These are phyloP conservation scores for Silybum marianum DNA, from an alignment of 129 eudicot genomes.

Conservation along the genomic window DNA sequence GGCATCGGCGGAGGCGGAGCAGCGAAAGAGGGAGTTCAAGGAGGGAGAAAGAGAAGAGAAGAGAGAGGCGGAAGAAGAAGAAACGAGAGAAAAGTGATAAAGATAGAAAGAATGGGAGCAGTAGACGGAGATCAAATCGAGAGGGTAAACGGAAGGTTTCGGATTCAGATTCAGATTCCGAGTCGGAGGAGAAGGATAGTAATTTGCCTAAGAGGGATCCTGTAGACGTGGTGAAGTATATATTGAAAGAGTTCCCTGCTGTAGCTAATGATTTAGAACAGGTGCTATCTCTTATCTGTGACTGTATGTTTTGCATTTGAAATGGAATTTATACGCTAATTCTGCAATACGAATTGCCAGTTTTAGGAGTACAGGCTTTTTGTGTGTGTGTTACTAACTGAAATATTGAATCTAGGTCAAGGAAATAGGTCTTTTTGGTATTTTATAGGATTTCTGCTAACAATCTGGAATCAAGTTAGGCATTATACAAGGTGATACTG, in stretches of 20 bases:
- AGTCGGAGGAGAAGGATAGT: conserved; percentile 44
- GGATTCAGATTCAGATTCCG: conserved; percentile 63
- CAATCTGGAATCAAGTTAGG: neutral
- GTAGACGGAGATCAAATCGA: conserved; percentile 39
- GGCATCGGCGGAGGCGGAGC: conserved; percentile 50
- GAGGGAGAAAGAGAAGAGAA: conserved; percentile 43
- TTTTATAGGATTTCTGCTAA: conserved; percentile 12
- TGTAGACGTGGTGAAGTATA: conserved; percentile 55
- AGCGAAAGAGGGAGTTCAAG: conserved; percentile 41
- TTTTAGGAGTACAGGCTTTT: neutral
- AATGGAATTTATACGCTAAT: neutral
- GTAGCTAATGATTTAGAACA: conserved; percentile 83
- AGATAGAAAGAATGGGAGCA: conserved; percentile 31
- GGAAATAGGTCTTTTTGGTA: neutral
- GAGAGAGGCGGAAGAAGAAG: conserved; percentile 42
- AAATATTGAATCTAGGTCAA: conserved; percentile 20
- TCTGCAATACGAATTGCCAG: neutral
- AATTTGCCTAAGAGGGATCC: conserved; percentile 41
- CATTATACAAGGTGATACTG: conserved; percentile 24
- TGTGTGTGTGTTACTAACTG: conserved; percentile 9
- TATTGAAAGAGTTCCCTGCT: conserved; percentile 78
- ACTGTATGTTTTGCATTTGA: neutral
- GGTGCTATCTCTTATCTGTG: conserved; percentile 42
- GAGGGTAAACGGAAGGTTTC: conserved; percentile 38
- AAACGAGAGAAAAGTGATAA: conserved; percentile 40